These are phyloP conservation scores for Phalaenopsis aphrodite DNA, from an alignment of 106 monocot genomes.

Conservation along the genomic window DNA sequence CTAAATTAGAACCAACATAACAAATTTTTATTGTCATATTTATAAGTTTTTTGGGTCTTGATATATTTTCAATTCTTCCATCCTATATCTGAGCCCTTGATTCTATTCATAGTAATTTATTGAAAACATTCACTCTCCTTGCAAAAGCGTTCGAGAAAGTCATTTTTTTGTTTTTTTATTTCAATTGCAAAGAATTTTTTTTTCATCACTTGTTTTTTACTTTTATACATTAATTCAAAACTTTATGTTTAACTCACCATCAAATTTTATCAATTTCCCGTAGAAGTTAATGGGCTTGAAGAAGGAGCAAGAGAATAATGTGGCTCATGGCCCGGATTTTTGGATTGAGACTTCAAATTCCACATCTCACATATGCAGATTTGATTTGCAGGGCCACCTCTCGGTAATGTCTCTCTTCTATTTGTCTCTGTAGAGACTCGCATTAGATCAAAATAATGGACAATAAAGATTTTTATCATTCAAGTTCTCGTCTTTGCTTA, in stretches of 20 bases:
- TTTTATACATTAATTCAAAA: background rate
- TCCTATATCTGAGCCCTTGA: background rate
- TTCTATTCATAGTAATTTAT: background rate
- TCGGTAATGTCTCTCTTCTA: conserved; percentile 4
- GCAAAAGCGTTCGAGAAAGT: background rate
- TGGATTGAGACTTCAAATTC: conserved; percentile 25
- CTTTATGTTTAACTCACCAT: background rate
- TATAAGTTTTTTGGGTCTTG: background rate
- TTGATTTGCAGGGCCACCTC: conserved; percentile 14
- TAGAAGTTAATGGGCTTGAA: conserved; percentile 8
- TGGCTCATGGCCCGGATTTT: conserved; percentile 1
- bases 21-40: background rate
- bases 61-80: too few species aligned
- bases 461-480: background rate
- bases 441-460: background rate
- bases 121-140: background rate
- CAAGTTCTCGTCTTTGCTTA: background rate
- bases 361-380: conserved; percentile 14
- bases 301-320: conserved; percentile 7
- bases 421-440: background rate
- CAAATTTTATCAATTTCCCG: background rate
- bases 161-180: background rate
- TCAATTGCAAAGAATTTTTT: background rate
- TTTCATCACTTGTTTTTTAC: background rate
- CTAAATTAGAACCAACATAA: background rate